Base-by-base conservation (phyloP, 1,139 yeast genomes). In the Pichia sp. region DNA sequence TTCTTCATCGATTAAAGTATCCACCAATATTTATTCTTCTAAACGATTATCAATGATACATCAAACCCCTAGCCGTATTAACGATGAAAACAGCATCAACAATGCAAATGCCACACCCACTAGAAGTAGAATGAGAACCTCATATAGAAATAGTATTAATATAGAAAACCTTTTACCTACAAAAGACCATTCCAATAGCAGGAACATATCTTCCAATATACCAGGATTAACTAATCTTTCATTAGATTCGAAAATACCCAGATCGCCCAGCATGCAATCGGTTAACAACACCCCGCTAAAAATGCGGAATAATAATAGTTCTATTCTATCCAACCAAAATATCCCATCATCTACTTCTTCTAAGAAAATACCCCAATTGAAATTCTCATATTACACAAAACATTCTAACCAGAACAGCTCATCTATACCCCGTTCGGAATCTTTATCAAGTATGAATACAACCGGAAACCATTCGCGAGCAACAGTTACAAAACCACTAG, bases 201-300 rank as follows among this genome's bases (percentile, higher is more conserved):
- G n/a, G n/a, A n/a, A n/a, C n/a, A n/a, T n/a, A n/a, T 4, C 20
- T 21, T 31, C 27, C 8, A 27, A 40, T 14, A 15, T 22, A 11
- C 32, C 37, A 3, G 22, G 8, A 12, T 5, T 39, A 7, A 17
- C 46, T 2, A 28, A 32, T 10, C 10, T 36, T 21, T 39, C 46
- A 9, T 14, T 30, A 6, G 22, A 42, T 2, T 42, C 46, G 8
- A 34, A 43, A 21, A 38, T 48, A 20, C 47, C 46, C 15, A 39
- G 40, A 43, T 45, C 49, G 1, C 38, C 45, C 3, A 48, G 49
- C 28, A 10, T 36, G 6, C 32, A 33, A 14, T 17, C 18, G 4
- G 12, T 35, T 6, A 14, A 38, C 6, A 19, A 31, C 17, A 15
- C 38, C 11, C 42, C 41, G 0, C 22, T 27, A 9, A 38, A 19